Base-by-base conservation (phyloP, 805 yeast genomes). In the Pichia exigua region DNA sequence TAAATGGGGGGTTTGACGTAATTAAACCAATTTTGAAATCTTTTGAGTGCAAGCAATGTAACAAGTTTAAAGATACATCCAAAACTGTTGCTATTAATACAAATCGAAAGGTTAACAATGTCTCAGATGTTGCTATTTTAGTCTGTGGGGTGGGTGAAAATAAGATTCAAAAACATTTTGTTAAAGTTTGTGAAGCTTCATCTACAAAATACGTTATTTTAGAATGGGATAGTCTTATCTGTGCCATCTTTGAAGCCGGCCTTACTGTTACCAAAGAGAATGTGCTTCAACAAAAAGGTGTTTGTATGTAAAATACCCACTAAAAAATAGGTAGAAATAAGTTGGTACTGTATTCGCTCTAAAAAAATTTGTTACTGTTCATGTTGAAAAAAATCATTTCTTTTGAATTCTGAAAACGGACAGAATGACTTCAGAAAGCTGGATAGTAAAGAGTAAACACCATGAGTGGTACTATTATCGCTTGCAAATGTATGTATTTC, bases 201-300 rank as follows among this genome's bases (percentile, higher is more conserved):
- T 57, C 38, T 4, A 44, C 46, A 18, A 59, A 53, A 12, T 74
- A 62, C 39, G 65, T 64, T 13, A 66, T 78, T 1, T 73, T 80
- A 18, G 84, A 79, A 54, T 82, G 86, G 87, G 78, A 81, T 48
- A 80, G 85, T 84, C 76, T 83, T 47, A 79, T 82, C 15, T 65
- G 73, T 52, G 72, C 81, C 45, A 77, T 82, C 0, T 81, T 82
- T 47, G 70, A 12, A 44, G 51, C 49, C 13, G 26, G 21, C 1
- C 32, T 48, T 5, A 21, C 21, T 3, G 8, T 49, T 5, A 32
- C 20, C 11, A 27, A 32, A 17, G 43, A 10, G 5, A 45, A 42
- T 22, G 46, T 45, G 2, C 28, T 49, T 9, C 40, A 44, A 13
- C 45, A 49, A 15, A 9, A 20, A 2, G 51, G 48, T 12, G 51